Conservation (phyloP, 1,139 yeast species). For the Keqinozyma sinolaborantium region DNA sequence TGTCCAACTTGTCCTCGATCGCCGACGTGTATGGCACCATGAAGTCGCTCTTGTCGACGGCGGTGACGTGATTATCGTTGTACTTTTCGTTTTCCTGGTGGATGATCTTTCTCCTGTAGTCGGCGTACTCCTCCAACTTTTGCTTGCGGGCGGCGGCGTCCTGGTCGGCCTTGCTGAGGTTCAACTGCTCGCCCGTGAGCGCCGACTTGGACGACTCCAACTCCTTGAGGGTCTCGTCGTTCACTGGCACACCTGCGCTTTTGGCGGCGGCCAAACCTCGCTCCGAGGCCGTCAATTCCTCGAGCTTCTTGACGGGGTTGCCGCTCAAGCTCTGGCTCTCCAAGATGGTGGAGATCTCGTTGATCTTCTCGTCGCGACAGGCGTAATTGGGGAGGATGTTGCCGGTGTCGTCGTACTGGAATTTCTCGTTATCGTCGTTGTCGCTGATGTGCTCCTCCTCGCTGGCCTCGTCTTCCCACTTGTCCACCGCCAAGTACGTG, state of each 20-base stretch:
- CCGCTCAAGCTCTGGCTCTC: slow-evolving; percentile 43
- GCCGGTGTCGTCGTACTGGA: slow-evolving; percentile 60
- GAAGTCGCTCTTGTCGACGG: slow-evolving; percentile 22
- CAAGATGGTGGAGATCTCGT: slow-evolving; percentile 41
- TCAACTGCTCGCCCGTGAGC: slow-evolving; percentile 43
- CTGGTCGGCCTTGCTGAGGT: slow-evolving; percentile 40
- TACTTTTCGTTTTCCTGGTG: slow-evolving; percentile 42
- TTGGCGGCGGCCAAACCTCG: slow-evolving; percentile 60
- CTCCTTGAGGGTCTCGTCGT: slow-evolving; percentile 37
- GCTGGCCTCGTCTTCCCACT: slow-evolving; percentile 43
- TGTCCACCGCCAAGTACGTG: slow-evolving; percentile 9
- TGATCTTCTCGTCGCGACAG: slow-evolving; percentile 45
- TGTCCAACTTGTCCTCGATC: slow-evolving; percentile 64
- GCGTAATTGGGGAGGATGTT: slow-evolving; percentile 58
- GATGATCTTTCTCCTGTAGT: slow-evolving; percentile 47
- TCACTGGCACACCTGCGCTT: slow-evolving; percentile 46
- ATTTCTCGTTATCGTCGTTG: slow-evolving; percentile 53
- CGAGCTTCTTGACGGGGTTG: slow-evolving; percentile 45
- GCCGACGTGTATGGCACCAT: slow-evolving; percentile 70
- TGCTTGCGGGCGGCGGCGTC: slow-evolving; percentile 43
- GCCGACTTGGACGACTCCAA: slow-evolving; percentile 40
- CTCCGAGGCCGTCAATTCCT: slow-evolving; percentile 57
- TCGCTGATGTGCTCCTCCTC: slow-evolving; percentile 71
- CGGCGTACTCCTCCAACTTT: slow-evolving; percentile 43
- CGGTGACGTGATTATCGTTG: slow-evolving; percentile 3